Percentiles rank a stretch among this genome's conserved stretches.
phyloP scores from a whole-genome alignment of 768 basidiomycete genomes.

The Mycena chlorophos region DNA sequence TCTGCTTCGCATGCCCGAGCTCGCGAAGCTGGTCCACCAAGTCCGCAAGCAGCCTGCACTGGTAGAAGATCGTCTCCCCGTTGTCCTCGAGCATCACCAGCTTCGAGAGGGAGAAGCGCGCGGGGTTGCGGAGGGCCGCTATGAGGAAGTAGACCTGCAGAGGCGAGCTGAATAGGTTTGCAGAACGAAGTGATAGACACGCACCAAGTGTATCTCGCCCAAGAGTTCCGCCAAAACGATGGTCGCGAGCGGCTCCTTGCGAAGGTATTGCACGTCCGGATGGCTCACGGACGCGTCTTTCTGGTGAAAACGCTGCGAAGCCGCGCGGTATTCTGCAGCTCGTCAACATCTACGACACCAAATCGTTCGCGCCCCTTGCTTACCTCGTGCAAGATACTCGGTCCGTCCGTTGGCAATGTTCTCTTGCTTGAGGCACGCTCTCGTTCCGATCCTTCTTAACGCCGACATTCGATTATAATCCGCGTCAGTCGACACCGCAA shows the following conservation, averaged over 20 bases:
- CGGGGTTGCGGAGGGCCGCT: neutral
- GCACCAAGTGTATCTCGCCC: neutral
- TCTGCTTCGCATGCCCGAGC: neutral
- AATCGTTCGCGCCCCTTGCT: too few relatives aligned
- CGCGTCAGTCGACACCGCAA: neutral
- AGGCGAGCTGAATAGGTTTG: neutral
- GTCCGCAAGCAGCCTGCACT: neutral
- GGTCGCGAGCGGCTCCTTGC: neutral
- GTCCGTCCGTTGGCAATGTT: neutral
- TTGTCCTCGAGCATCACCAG: neutral
- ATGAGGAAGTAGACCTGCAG: neutral
- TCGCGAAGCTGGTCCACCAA: neutral
- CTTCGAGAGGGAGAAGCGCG: neutral
- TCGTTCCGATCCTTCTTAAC: neutral
- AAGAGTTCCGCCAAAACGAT: neutral
- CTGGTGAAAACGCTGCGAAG: too few relatives aligned
- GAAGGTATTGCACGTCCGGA: neutral
- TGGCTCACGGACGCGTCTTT: neutral
- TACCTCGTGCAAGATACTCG: neutral
- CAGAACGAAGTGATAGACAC: neutral
- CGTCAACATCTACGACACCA: too few relatives aligned
- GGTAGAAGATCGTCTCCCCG: neutral
- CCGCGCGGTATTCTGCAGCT: too few relatives aligned
- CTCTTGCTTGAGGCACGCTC: neutral
- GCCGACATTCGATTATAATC: neutral